A percentile compares a stretch with the other conserved stretches of the same genome.
These are phyloP conservation scores for Pseudocercospora ulei DNA, from an alignment of 2,329 filamentous ascomycete species.

Conservation along the genomic window DNA sequence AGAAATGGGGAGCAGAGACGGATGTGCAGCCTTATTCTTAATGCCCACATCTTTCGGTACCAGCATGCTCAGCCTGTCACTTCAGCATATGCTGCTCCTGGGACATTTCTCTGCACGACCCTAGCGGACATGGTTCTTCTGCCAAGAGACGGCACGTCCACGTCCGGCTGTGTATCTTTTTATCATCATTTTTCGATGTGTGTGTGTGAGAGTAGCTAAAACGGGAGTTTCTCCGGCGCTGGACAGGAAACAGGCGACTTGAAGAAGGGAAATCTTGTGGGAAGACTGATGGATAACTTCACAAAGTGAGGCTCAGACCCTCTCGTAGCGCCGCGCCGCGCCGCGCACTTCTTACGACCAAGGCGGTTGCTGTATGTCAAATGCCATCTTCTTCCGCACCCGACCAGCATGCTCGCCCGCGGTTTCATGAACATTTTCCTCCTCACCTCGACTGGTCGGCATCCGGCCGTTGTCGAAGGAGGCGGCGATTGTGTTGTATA, in stretches of 20 bases:
- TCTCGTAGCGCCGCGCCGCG: too few species aligned
- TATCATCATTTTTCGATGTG: conserved; percentile 6
- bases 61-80: conserved; percentile 4
- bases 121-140: not conserved
- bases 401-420: too few species aligned
- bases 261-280: not conserved
- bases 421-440: too few species aligned
- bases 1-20: not conserved
- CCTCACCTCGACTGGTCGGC: too few species aligned
- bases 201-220: conserved; percentile 5
- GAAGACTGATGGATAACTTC: conserved; percentile 5
- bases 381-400: too few species aligned
- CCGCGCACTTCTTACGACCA: too few species aligned
- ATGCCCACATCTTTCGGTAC: conserved; percentile 3
- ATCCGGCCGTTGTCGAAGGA: too few species aligned
- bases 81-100: conserved; percentile 2
- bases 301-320: too few species aligned
- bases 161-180: conserved; percentile 7
- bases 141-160: not conserved
- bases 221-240: conserved; percentile 2
- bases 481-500: too few species aligned
- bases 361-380: too few species aligned
- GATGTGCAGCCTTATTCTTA: conserved; percentile 1
- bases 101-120: conserved; percentile 4
- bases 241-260: conserved; percentile 4